Conservation (phyloP, 768 basidiomycete genomes). For the Pilatotrama ljubarskyi region DNA sequence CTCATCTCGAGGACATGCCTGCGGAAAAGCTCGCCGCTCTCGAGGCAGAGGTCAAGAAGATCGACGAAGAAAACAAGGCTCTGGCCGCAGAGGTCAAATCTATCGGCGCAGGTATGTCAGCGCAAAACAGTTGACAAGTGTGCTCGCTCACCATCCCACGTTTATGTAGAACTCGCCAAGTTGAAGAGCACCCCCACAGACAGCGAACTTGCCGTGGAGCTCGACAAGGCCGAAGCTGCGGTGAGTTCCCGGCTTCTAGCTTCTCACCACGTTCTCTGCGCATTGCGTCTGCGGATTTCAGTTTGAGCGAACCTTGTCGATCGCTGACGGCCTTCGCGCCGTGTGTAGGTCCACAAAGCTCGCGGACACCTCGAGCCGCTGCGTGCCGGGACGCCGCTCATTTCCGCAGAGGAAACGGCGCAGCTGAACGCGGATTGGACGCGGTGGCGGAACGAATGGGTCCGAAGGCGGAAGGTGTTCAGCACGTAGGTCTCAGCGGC, state of each 20-base stretch:
- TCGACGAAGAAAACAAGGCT: constrained; percentile 61
- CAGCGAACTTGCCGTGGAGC: constrained; percentile 55
- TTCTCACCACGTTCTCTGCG: neutral
- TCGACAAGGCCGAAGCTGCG: constrained; percentile 49
- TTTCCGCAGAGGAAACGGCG: constrained; percentile 71
- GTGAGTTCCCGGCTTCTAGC: constrained; percentile 41
- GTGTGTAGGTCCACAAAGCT: constrained; percentile 49
- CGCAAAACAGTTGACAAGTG: neutral
- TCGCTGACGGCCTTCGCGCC: neutral
- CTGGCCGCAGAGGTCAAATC: constrained; percentile 53
- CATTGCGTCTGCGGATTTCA: neutral
- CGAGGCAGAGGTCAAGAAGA: constrained; percentile 54
- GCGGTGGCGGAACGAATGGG: constrained; percentile 83
- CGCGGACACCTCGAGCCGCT: constrained; percentile 59
- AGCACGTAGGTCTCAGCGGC: constrained; percentile 53
- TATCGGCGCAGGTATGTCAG: constrained; percentile 43
- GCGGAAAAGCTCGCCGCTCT: constrained; percentile 60
- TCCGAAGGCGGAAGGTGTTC: constrained; percentile 73
- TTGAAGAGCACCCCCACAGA: constrained; percentile 71
- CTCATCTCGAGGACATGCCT: constrained; percentile 63
- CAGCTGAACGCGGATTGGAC: constrained; percentile 72
- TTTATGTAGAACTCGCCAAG: constrained; percentile 57
- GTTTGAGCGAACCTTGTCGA: neutral
- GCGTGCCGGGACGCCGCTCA: constrained; percentile 62
- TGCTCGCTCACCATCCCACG: constrained; percentile 14